Base-by-base conservation (phyloP, 192 early-diverging fungal genomes). In the Umbelopsis sp. region DNA sequence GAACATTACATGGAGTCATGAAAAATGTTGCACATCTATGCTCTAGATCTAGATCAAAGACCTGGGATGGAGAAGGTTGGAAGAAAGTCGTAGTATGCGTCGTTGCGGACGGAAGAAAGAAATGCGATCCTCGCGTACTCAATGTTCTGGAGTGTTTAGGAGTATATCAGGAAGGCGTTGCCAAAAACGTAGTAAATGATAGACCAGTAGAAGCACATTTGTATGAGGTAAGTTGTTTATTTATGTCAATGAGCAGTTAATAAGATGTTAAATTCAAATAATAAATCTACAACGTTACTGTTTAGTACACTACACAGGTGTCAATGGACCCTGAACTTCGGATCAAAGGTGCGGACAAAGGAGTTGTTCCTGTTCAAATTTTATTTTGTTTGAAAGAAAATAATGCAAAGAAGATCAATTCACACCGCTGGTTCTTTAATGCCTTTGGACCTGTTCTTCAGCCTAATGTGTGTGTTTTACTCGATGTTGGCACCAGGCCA, bases 371-470 rank as follows among this genome's bases (percentile, higher is more conserved):
- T 4, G 87, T 93, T 34, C 96, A 97, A 79, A 87, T 96, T 17
- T 75, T 97, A 29, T 97, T 97, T 83, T 96, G 93, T 68, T 83
- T 97, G 47, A 97, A 97, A 80, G 94, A 96, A 79, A 86, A 95
- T 78, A 97, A 97, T 82, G 88, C 88, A 24, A 97, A 97, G 67
- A 89, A 93, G 82, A 94, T 97, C 87, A 97, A 97, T 83, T 94
- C 92, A 24, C 96, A 97, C 76, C 87, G 95, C 66, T 97, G 96
- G 96, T 97, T 97, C 86, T 97, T 97, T 80, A 95, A 95, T 75
- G 95, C 95, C 24, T 96, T 97, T 76, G 89, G 92, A 6, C 79
- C 84, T 17, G 76, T 93, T 17, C 76, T 97, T 71, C 80, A 91
- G 26, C 96, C 96, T 45, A 93, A 95, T 65, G 89, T 97, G 25